Evolutionary conservation across 768 basidiomycete species (phyloP), one percentile per base, ranked within the genome.

Genomic region (Leucocoprinus sp.): DNA sequence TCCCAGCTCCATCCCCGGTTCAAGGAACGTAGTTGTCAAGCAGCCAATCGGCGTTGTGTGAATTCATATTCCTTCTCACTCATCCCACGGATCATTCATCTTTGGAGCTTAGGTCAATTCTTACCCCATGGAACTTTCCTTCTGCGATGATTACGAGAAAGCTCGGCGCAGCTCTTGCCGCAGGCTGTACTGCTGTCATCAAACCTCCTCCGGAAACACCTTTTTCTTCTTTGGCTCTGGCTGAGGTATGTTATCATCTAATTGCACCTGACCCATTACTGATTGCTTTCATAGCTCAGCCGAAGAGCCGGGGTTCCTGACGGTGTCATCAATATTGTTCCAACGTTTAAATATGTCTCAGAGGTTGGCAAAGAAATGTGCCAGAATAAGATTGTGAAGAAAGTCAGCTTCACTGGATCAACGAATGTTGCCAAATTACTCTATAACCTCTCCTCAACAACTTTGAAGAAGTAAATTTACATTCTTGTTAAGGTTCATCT

Each of bases 121-220:
- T 89, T 33, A 88, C 86, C 0, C 86, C 86, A 27, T 88, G 87
- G 89, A 93, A 96, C 64, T 97, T 96, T 68, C 93, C 93, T 2
- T 90, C 86, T 19, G 89, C 91, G 0, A 93, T 93, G 90, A 86
- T 91, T 17, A 85, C 86, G 0, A 82, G 91, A n/a, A 93, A 93
- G 62, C 67, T 92, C 12, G 89, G 80, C 21, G 79, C 90, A 22
- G 91, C 89, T 18, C 75, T 98, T 12, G 95, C 93, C 1, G 92
- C 92, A 12, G 96, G 96, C n/a, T 97, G 95, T 60, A 96, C 95
- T 0, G 75, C 82, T 0, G 93, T 99, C 37, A 82, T 97, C 62
- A 98, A 98, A 56, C 93, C 93, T 1, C 84, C 96, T 0, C 77
- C 91, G 0, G 96, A 99, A 64, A 91, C 96, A 0, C 96, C 96